Evolutionary conservation across 345 rosid genomes (phyloP), one percentile per base, ranked within the genome.

Genomic region (Laguncularia racemosa): DNA sequence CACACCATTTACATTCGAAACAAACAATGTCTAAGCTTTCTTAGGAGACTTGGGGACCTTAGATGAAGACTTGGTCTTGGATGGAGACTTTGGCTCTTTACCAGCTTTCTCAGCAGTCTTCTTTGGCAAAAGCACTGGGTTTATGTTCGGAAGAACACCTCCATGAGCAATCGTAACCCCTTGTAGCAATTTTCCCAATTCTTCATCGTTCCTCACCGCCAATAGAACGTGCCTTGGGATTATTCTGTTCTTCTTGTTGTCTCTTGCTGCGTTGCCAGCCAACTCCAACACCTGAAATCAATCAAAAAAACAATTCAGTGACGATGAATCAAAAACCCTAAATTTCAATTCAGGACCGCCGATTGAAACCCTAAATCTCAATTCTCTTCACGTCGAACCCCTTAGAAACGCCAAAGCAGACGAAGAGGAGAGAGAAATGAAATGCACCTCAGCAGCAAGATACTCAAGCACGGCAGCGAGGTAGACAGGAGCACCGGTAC

Each of bases 141-240:
- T 74, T 56, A 74, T 74, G 66, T 70, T 74, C 0, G 75, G 75
- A 11, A 74, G 57, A 13, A 74, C 79, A 3, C 79, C 79, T 16
- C 79, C 79, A 20, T 74, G 75, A 18, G 79, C 79, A 12, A 74
- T 74, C 18, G 79, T 74, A 15, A 74, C 79, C 11, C 79, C 79
- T 0, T 75, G 75, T 2, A 74, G 70, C n/a, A 74, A 53, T 61
- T 74, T 74, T 10, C 79, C 75, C 1, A 74, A 69, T 44, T 74
- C 79, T 16, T 74, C 79, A 12, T 74, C 79, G 5, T 74, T 74
- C 63, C 79, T 67, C 58, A 74, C 69, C 0, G 79, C 79, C 55
- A 74, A 48, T 2, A 74, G 58, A 19, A 74, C 70, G 13, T 74
- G 75, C 62, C 79, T 63, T 1, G 79, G 79, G 44, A 74, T 74